Percentiles rank a stretch among this genome's conserved stretches.
Evolutionary conservation across 169 alveolate species (phyloP).

Genomic region (Plasmodium berghei): DNA sequence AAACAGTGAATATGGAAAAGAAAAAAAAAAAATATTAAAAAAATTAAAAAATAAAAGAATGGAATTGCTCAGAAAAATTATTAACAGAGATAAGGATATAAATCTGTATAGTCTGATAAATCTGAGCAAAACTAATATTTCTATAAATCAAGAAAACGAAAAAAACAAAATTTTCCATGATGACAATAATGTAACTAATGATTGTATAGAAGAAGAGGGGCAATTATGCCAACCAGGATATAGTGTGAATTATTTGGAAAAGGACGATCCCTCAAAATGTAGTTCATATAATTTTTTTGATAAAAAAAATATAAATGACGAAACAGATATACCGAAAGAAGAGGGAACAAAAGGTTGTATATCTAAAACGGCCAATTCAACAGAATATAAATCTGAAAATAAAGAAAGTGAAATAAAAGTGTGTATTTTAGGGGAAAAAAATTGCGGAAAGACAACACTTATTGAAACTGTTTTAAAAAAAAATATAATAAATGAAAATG

Average conservation of each 20-base stretch:
- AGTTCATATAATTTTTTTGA: not conserved
- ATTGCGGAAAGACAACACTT: slow-evolving; percentile 63
- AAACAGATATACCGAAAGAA: not conserved
- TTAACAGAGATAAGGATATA: slow-evolving; percentile 19
- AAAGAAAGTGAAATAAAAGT: slow-evolving; percentile 5
- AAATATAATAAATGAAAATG: slow-evolving; percentile 42
- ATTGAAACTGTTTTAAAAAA: slow-evolving; percentile 40
- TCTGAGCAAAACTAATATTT: not conserved
- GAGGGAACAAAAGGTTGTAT: not conserved
- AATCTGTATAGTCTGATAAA: slow-evolving; percentile 48
- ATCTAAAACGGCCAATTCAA: no score
- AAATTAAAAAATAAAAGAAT: slow-evolving; percentile 49
- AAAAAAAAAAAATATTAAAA: slow-evolving; percentile 22
- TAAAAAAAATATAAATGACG: not conserved
- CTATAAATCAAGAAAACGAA: slow-evolving; percentile 5
- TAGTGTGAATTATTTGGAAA: no score
- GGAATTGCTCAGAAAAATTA: slow-evolving; percentile 27
- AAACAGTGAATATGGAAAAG: not conserved
- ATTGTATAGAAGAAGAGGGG: not conserved
- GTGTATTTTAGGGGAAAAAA: slow-evolving; percentile 64
- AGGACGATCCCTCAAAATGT: no score
- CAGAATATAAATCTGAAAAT: no score
- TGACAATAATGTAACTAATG: not conserved
- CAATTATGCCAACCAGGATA: not conserved
- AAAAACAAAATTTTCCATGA: not conserved